Base-by-base conservation (phyloP, 148 eudicot genomes). In the Amaranthus palmeri region DNA sequence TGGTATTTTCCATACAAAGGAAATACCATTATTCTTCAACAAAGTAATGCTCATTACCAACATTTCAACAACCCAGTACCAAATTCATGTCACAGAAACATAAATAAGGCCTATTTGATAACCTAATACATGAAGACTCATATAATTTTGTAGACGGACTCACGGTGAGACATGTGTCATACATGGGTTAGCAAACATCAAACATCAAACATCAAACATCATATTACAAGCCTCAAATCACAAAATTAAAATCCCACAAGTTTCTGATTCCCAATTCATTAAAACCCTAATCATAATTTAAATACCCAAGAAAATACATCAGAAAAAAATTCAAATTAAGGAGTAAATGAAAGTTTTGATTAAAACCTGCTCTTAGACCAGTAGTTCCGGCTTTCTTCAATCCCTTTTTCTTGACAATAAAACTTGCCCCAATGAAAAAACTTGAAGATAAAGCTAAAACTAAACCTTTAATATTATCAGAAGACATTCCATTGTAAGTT, bases 391-490 rank as follows among this genome's bases (percentile, higher is more conserved):
- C 82, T 56, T 61, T 80, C 43, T 80, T 80, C 50, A 80, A 69
- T 25, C 82, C 82, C 45, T 80, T 80, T 64, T 80, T 80, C 73
- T 80, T 80, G 40, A 80, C 72, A 67, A 80, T 80, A 51, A 80
- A 80, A 55, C 82, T 80, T 44, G 82, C 79, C 63, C 82, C 82
- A 67, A 80, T 80, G 54, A 80, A 80, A 45, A 75, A 71, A 67
- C 82, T 80, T 0, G 82, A 80, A 67, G 82, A 80, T 66, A 80
- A 72, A 3, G 82, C 82, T 65, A 80, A 80, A 3, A 76, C 72
- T 54, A 80, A 71, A 36, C 82, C 82, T 61, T 80, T 80, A 45
- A 80, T 49, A 1, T 80, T 80, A 42, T 80, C 79, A 61, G 82
- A 66, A 3, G 82, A 80, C 79, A 80, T 80, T 7, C 82, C 82